These are phyloP conservation scores for Hagleromyces aurorensis DNA, from an alignment of 805 yeast genomes.

Conservation along the genomic window DNA sequence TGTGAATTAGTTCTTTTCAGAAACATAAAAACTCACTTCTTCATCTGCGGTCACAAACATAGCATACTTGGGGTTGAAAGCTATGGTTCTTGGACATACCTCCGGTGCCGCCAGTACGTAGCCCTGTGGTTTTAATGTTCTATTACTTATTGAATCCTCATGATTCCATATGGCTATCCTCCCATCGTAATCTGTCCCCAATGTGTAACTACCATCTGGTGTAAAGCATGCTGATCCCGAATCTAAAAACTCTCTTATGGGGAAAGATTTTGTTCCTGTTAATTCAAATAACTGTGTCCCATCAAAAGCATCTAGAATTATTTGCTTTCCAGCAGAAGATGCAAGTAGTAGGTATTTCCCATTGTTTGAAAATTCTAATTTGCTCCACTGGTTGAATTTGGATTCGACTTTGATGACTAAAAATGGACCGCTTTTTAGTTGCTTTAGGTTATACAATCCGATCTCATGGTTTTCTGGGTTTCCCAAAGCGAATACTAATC, in stretches of 20 bases:
- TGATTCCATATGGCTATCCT: conserved; percentile 47
- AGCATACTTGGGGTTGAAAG: conserved; percentile 36
- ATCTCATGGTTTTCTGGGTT: conserved; percentile 37
- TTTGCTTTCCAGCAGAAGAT: conserved; percentile 48
- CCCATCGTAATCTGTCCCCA: conserved; percentile 54
- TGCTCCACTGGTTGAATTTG: conserved; percentile 42
- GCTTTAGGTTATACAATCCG: conserved; percentile 54
- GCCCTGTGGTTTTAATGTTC: conserved; percentile 23
- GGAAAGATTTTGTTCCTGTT: conserved; percentile 42
- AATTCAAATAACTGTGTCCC: conserved; percentile 44
- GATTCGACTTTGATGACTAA: conserved; percentile 35
- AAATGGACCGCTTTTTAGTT: conserved; percentile 53
- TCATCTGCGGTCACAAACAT: conserved; percentile 35
- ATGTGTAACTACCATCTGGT: conserved; percentile 57
- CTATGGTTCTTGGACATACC: conserved; percentile 33
- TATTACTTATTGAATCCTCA: conserved; percentile 25
- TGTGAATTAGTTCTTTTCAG: conserved; percentile 12
- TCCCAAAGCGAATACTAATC: conserved; percentile 69
- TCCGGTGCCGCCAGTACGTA: conserved; percentile 28
- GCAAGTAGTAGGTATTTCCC: conserved; percentile 58
- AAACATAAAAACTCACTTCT: conserved; percentile 31
- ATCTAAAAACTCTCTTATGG: conserved; percentile 38
- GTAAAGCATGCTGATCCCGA: conserved; percentile 53
- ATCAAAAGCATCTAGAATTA: conserved; percentile 61
- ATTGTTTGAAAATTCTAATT: conserved; percentile 71